These are phyloP conservation scores for Penicillium sp. DNA, from an alignment of 2,329 filamentous ascomycete species.

Conservation along the genomic window DNA sequence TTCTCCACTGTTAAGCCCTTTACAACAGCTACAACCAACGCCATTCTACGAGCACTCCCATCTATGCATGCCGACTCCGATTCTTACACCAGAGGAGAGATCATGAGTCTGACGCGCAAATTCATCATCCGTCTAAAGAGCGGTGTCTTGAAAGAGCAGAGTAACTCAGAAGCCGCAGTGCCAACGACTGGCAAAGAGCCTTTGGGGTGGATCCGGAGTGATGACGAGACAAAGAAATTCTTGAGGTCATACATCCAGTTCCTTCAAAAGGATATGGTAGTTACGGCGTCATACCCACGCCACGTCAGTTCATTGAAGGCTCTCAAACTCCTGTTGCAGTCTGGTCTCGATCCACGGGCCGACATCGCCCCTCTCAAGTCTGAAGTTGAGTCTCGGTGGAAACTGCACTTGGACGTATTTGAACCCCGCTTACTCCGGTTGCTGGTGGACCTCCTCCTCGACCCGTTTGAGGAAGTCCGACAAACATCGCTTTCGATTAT, in stretches of 20 bases:
- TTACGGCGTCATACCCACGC: slow-evolving; percentile 82
- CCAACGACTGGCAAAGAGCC: slow-evolving; percentile 15
- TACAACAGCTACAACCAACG: slow-evolving; percentile 55
- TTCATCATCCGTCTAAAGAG: slow-evolving; percentile 72
- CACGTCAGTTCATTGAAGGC: slow-evolving; percentile 77
- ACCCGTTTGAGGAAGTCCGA: slow-evolving; percentile 91
- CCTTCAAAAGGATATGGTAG: slow-evolving; percentile 66
- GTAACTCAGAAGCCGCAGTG: slow-evolving; percentile 23
- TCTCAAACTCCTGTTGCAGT: slow-evolving; percentile 61
- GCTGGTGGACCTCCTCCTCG: slow-evolving; percentile 73
- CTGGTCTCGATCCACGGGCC: slow-evolving; percentile 58
- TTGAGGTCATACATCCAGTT: slow-evolving; percentile 71
- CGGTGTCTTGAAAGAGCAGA: slow-evolving; percentile 47
- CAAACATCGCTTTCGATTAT: slow-evolving; percentile 49
- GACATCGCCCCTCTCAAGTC: slow-evolving; percentile 43
- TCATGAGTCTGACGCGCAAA: slow-evolving; percentile 68
- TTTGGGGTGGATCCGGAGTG: slow-evolving; percentile 44
- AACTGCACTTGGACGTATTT: slow-evolving; percentile 46
- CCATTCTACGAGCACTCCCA: slow-evolving; percentile 62
- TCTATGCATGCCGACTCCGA: slow-evolving; percentile 79
- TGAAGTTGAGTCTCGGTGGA: slow-evolving; percentile 50
- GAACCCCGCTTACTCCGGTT: slow-evolving; percentile 44
- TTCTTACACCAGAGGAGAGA: slow-evolving; percentile 77
- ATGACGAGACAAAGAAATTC: slow-evolving; percentile 53
- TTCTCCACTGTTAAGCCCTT: slow-evolving; percentile 70